These are phyloP conservation scores for Testicularia cyperi DNA, from an alignment of 1,284 basidiomycete genomes.

Conservation along the genomic window DNA sequence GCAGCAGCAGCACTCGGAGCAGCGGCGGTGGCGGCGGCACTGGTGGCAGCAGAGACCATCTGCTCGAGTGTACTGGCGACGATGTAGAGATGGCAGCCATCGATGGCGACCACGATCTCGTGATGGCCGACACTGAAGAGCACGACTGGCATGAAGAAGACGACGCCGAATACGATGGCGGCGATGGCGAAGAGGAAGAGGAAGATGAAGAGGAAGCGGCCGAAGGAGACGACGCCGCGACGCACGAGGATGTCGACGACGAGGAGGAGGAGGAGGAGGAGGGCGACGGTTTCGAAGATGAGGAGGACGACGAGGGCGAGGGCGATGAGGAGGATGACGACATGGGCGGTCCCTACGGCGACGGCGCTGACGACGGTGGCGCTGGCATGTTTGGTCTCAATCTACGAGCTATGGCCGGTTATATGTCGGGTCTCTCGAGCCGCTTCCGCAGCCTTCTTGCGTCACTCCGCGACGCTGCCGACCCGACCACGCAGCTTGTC, in stretches of 20 bases:
- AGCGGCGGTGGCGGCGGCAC: neutral
- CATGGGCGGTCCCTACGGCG: constrained; percentile 35
- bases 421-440: constrained; percentile 45
- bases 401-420: constrained; percentile 52
- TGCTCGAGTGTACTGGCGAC: constrained; percentile 19
- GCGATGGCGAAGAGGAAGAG: constrained; percentile 6
- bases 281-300: constrained; percentile 10
- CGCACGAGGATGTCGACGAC: constrained; percentile 12
- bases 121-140: constrained; percentile 2
- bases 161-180: constrained; percentile 4
- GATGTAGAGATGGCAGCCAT: constrained; percentile 25
- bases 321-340: constrained; percentile 36
- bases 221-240: constrained; percentile 8
- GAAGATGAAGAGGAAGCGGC: constrained; percentile 7
- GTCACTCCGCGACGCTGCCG: constrained; percentile 38
- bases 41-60: neutral
- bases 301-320: constrained; percentile 15
- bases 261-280: constrained; percentile 16
- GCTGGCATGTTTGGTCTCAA: constrained; percentile 47
- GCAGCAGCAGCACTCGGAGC: neutral
- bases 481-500: constrained; percentile 73
- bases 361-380: constrained; percentile 16
- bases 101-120: constrained; percentile 6
- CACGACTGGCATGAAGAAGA: constrained; percentile 4
- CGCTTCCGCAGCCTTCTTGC: constrained; percentile 48